Conservation (phyloP, 73 alveolate species). For the Symbiodinium pilosum region DNA sequence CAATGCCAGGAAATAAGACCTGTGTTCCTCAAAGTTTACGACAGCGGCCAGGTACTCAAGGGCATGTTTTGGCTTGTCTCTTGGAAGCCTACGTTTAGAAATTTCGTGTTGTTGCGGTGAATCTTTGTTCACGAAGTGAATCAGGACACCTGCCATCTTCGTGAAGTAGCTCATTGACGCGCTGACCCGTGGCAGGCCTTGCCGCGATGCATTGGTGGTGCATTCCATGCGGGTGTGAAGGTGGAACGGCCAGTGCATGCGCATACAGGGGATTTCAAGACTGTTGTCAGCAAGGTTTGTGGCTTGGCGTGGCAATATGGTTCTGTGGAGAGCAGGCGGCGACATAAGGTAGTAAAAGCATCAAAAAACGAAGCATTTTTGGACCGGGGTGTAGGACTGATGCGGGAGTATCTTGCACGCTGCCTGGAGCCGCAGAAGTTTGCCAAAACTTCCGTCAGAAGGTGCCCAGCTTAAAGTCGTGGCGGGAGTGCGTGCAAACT, state of each 20-base stretch:
- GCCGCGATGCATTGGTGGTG: neutral
- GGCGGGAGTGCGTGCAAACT: neutral
- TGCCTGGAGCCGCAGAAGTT: neutral
- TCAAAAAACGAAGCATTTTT: neutral
- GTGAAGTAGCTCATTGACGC: neutral
- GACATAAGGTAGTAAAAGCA: neutral
- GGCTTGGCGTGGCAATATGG: neutral
- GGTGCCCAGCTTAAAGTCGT: neutral
- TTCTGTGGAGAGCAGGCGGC: neutral
- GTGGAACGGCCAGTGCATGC: neutral
- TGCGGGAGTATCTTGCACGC: neutral
- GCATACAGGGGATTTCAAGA: neutral
- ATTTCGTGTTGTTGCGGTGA: neutral
- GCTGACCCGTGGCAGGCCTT: neutral
- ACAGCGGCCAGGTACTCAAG: neutral
- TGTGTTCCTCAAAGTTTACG: neutral
- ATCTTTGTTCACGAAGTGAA: neutral
- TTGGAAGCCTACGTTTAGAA: neutral
- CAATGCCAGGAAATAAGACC: neutral
- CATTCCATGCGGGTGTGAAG: neutral
- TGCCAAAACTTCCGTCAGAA: neutral
- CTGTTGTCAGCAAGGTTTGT: neutral
- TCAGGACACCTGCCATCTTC: neutral
- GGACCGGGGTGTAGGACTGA: neutral
- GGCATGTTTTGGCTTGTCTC: neutral